Base-by-base conservation (phyloP, 179 eudicot genomes). In the Beta lomatogona region DNA sequence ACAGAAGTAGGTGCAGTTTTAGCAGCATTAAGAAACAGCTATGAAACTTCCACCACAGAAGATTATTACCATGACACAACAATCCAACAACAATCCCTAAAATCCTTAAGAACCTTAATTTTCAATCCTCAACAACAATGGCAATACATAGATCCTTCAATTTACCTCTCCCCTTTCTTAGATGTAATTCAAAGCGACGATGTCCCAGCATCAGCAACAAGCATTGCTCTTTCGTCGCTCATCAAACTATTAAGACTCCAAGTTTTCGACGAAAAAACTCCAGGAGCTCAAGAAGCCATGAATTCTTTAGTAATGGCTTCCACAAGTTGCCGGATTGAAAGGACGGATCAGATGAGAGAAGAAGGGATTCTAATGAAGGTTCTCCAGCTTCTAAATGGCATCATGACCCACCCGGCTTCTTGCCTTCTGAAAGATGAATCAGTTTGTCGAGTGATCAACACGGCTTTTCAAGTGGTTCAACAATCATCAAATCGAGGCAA, bases 91-190 rank as follows among this genome's bases (percentile, higher is more conserved):
- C 96, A 96, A 41, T 91, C 96, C 0, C 79, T 96, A 44, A 93
- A 89, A 86, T 91, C 98, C 2, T 82, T 96, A 4, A 57, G 99
- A 82, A 70, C 93, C 15, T 82, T 91, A 13, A 86, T 94, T 14
- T 96, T 94, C 87, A 93, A 90, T 54, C 97, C 94, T 4, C 92
- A 88, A 55, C 97, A 94, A 66, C 88, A 92, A 83, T 96, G 99
- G 99, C 81, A 85, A 13, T 85, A 74, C n/a, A 75, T 93, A 46
- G 97, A 96, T 73, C 98, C 99, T 16, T 85, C 90, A 5, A 83
- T 92, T 8, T 96, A 96, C 71, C 82, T 96, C 0, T 88, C 94
- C 0, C 98, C 99, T 1, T 96, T 96, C 58, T 87, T 96, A 1
- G 98, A 94, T 78, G 88, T 96, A 15, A 87, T 94, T 15, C 92